A percentile compares a stretch with the other conserved stretches of the same genome.
phyloP scores from a whole-genome alignment of 805 yeast species.

The Candida maesae region DNA sequence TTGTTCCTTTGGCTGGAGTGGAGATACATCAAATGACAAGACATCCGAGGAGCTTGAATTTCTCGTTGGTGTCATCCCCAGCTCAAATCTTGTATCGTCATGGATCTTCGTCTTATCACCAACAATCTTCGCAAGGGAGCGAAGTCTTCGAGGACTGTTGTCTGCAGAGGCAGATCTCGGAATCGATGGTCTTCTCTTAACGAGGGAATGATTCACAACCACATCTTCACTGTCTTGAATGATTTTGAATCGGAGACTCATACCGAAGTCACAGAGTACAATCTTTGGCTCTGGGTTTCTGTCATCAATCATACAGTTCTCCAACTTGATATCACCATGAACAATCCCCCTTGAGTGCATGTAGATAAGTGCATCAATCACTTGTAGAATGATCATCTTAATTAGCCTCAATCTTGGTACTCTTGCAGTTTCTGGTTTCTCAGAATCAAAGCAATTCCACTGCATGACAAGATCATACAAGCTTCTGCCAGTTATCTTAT shows the following conservation, averaged over 20 bases:
- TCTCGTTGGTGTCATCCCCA: slow-evolving; percentile 3
- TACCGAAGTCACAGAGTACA: slow-evolving; percentile 85
- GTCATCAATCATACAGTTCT: slow-evolving; percentile 62
- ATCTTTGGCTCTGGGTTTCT: slow-evolving; percentile 32
- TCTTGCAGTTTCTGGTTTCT: slow-evolving; percentile 28
- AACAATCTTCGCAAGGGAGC: slow-evolving; percentile 24
- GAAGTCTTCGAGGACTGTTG: slow-evolving; percentile 13
- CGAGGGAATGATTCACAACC: slow-evolving; percentile 25
- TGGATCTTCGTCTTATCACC: slow-evolving; percentile 27
- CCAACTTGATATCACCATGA: slow-evolving; percentile 76
- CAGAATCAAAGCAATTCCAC: slow-evolving; percentile 50
- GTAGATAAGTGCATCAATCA: slow-evolving; percentile 55
- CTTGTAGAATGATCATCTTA: slow-evolving; percentile 43
- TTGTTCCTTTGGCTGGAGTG: slow-evolving; percentile 13
- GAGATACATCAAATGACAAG: slow-evolving; percentile 15
- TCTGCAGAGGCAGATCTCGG: slow-evolving; percentile 33
- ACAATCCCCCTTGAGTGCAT: slow-evolving; percentile 65
- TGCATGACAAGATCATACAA: slow-evolving; percentile 68
- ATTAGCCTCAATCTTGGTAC: slow-evolving; percentile 34
- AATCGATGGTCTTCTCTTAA: slow-evolving; percentile 28
- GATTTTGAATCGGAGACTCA: slow-evolving; percentile 42
- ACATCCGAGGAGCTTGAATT: slow-evolving; percentile 6
- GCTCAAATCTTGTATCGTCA: slow-evolving; percentile 27
- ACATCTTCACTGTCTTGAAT: slow-evolving; percentile 20
- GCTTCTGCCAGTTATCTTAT: slow-evolving; percentile 70